Base-by-base conservation (phyloP, 2,329 filamentous ascomycete species). In the Macrophomina tecta region DNA sequence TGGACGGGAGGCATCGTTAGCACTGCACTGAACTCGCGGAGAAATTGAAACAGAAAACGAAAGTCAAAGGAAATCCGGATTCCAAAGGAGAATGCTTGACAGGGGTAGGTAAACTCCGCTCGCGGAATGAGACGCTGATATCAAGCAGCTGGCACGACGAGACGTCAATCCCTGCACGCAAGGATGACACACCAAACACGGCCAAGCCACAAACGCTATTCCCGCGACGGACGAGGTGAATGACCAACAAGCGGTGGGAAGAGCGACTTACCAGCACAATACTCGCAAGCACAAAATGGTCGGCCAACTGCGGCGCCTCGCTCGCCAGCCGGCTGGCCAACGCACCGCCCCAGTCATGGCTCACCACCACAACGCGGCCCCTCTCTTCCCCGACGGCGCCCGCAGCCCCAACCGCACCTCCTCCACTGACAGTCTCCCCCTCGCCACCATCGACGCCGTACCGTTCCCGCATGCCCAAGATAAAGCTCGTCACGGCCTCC, bases 301-400 rank as follows among this genome's bases (percentile, higher is more conserved):
- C 83, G 8, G 86, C 84, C 55, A 89, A 73, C 63, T 82, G 79
- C 23, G 82, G 80, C 34, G 86, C 86, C 71, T 88, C 86, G n/a
- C 83, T 78, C n/a, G 86, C 86, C 51, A 89, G 80, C 52, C 86
- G 80, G 70, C 82, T 85, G 3, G 80, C 80, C 18, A 88, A 72
- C 8, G 84, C 72, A 65, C 81, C 83, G 16, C 85, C 85, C 85
- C 85, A 87, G 68, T 87, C 85, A 74, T 87, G 85, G 5, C 76
- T 81, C 40, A 85, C 83, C 56, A 86, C 78, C 23, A 85, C 76
- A 0, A 82, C 67, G 69, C 71, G 73, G n/a, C 70, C 71, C 16
- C 69, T 69, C 12, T 71, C 64, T 5, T 71, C 65, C 11, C 28
- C 46, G 16, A 28, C 48, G 5, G 32, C 18, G 5, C 55, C 55